phyloP scores from a whole-genome alignment of 768 basidiomycete genomes.

The Suillus brevipes region DNA sequence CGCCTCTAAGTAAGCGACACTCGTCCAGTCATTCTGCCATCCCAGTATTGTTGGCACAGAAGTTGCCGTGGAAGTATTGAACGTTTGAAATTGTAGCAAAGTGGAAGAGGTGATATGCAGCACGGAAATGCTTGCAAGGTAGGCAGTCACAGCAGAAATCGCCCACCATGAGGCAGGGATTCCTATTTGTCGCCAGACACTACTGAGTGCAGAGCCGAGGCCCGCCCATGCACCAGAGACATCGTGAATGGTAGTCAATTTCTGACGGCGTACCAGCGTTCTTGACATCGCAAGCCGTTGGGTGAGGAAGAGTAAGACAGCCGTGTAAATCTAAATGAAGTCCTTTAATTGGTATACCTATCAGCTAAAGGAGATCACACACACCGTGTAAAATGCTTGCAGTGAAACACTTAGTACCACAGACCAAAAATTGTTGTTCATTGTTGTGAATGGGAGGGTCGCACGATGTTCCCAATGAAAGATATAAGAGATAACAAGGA shows the following conservation, averaged over 20 bases:
- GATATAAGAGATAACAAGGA: neutral
- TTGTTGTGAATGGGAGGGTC: neutral
- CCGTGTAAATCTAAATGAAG: conserved; percentile 4
- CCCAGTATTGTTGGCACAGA: neutral
- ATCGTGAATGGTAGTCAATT: conserved; percentile 8
- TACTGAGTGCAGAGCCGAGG: conserved; percentile 4
- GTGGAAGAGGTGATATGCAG: conserved; percentile 14
- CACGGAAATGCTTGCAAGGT: conserved; percentile 8
- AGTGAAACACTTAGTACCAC: conserved; percentile 4
- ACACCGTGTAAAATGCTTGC: conserved; percentile 5
- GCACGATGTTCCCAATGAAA: neutral
- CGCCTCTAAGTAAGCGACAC: neutral
- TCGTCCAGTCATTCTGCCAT: neutral
- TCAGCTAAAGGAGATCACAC: neutral
- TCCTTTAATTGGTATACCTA: neutral
- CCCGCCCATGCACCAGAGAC: conserved; percentile 10
- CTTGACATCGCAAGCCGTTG: conserved; percentile 3
- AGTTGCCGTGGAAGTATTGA: neutral
- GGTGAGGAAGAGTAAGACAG: conserved; percentile 6
- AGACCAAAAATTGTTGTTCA: neutral
- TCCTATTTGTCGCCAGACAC: conserved; percentile 3
- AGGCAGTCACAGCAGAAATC: conserved; percentile 3
- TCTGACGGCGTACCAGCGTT: neutral
- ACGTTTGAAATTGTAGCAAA: conserved; percentile 6
- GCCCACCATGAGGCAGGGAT: conserved; percentile 3